Evolutionary conservation across 225 moss, liverwort and hornwort species (phyloP), one percentile per base, ranked within the genome.

Genomic region (Sphagnum tenellum): DNA sequence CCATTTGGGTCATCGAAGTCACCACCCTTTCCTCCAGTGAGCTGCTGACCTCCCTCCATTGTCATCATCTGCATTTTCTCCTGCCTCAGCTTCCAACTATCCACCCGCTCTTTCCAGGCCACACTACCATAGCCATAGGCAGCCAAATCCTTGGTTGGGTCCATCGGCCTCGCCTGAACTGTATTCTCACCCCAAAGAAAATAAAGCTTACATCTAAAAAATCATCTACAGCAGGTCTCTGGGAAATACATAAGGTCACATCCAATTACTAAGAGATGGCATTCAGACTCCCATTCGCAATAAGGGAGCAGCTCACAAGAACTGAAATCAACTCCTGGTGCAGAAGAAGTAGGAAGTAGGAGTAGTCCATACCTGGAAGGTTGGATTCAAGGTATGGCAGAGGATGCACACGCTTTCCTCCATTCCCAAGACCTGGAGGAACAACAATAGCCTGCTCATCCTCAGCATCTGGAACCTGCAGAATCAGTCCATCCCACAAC

Each of bases 1-100:
- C 94, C 94, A 57, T 82, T 78, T 0, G 73, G 69, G 7, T 78
- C 81, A 50, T 81, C 87, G 64, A 86, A 90, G 45, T 79, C 65
- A 10, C 91, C 91, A 11, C 83, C 88, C 2, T 79, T 81, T 54
- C 70, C 81, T 62, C 77, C 78, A 5, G 57, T 12, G 10, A 87
- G 71, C 8, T 88, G 78, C 67, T 73, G 86, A 0, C 89, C 91
- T 7, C 94, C 91, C 56, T 94, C 94, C 0, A 87, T 88, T 91
- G 88, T 91, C 91, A 89, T 91, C 87, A 94, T 89, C 73, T 94
- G 94, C 91, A 94, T 74, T 69, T 94, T 94, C 71, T 74, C 91
- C 55, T 94, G 94, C 46, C 94, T 88, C 67, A 89, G 80, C 75
- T 94, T 94, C 94, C 94, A 94, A 58, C 89, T 91, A 66, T 94